Base-by-base conservation (phyloP, 2,329 filamentous ascomycete species). In the Sporothrix schenckii region DNA sequence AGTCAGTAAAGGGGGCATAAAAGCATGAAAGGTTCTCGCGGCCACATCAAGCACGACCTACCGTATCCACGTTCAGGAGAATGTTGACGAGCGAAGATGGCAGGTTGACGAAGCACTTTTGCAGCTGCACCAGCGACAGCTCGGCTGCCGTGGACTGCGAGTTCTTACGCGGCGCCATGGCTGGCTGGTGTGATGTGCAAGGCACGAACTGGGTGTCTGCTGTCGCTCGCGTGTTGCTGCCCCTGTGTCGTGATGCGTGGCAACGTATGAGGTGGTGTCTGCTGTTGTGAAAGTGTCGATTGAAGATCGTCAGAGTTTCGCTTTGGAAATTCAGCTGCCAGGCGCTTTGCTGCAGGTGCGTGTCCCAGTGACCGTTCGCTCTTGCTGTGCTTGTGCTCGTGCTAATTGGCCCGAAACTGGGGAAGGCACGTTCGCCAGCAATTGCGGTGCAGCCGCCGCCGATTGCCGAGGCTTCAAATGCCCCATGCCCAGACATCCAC, bases 51-150 rank as follows among this genome's bases (percentile, higher is more conserved):
- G 21, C 52, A 16, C 71, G 61, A 79, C 91, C 81, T 85, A 97
- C 92, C 56, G 94, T 94, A 78, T 98, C 96, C 75, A 94, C 87
- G 81, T 94, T 97, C 75, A 94, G 88, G 66, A 99, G 87, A 69
- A 97, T 81, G 49, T 92, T 90, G 70, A 96, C 93, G 70, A 99
- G 84, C 34, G 92, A 91, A 4, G 92, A 82, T 63, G 95, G 95
- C 66, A 99, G 87, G 81, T 98, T 98, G 79, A 97, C 92, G 68
- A 99, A 86, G 81, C 95, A 99, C 80, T 91, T 98, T 84, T 97
- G 96, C 72, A 98, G 86, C 75, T 94, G 92, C 63, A 93, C 88
- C 72, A 98, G 86, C 69, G 91, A 91, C 74, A 98, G 86, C 82
- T 97, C 94, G 71, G 93, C 93, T 72, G 91, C 86, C 47, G 90